Conservation (phyloP, 2,329 filamentous ascomycete genomes). For the Atkinsonella hypoxylon region DNA sequence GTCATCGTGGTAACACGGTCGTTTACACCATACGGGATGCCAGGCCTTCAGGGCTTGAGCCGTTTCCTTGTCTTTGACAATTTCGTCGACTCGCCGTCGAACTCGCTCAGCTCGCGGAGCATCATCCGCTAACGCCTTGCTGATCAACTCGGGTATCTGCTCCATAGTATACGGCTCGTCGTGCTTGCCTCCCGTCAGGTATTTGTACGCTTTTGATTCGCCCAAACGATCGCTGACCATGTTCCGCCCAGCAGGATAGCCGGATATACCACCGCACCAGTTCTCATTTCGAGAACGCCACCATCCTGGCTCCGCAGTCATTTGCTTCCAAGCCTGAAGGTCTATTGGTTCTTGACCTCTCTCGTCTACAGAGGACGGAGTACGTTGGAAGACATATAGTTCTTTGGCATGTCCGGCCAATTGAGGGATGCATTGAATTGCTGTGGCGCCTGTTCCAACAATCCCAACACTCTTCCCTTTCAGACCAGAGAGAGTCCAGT, state of each 20-base stretch:
- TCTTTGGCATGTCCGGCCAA: slow-evolving; percentile 35
- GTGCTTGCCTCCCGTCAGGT: slow-evolving; percentile 20
- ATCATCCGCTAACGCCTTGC: slow-evolving; percentile 31
- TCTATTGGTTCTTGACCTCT: slow-evolving; percentile 30
- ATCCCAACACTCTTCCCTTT: slow-evolving; percentile 34
- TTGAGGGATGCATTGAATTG: slow-evolving; percentile 22
- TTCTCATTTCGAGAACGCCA: slow-evolving; percentile 25
- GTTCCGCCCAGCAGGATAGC: slow-evolving; percentile 29
- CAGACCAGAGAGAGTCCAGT: slow-evolving; percentile 31
- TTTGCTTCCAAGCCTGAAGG: slow-evolving; percentile 25
- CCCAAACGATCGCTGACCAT: slow-evolving; percentile 38
- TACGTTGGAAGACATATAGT: slow-evolving; percentile 45
- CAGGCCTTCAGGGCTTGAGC: slow-evolving; percentile 44
- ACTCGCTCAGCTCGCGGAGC: slow-evolving; percentile 27
- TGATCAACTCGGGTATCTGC: slow-evolving; percentile 13
- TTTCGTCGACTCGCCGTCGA: slow-evolving; percentile 32
- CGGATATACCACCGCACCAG: slow-evolving; percentile 18
- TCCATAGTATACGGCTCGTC: slow-evolving; percentile 10
- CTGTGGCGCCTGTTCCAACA: slow-evolving; percentile 38
- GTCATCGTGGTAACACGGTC: slow-evolving; percentile 48
- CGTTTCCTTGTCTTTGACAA: slow-evolving; percentile 39
- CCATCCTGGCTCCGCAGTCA: slow-evolving; percentile 33
- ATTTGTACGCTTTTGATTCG: slow-evolving; percentile 21
- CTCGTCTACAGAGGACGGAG: slow-evolving; percentile 30
- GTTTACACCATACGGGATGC: slow-evolving; percentile 53